These are phyloP conservation scores for Aquilaria malaccensis DNA, from an alignment of 345 rosid genomes.

Conservation along the genomic window DNA sequence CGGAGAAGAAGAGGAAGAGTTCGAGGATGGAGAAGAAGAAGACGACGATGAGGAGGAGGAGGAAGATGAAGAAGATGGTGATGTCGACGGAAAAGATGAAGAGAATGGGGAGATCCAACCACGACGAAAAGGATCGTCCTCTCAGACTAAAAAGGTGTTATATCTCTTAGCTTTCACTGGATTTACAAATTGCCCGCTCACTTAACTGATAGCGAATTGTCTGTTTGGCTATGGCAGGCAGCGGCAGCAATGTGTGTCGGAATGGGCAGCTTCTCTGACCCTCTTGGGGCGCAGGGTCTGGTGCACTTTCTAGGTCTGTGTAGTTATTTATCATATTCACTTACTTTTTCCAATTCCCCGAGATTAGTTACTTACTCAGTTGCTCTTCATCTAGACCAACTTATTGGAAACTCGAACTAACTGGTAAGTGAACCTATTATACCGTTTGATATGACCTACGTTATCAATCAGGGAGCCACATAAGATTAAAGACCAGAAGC, in stretches of 20 bases:
- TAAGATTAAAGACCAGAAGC: too few relatives aligned
- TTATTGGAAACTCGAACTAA: too few relatives aligned
- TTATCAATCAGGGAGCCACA: too few relatives aligned
- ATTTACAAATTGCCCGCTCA: not conserved
- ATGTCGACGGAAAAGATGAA: conserved; percentile 18
- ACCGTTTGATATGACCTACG: too few relatives aligned
- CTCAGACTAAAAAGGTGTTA: conserved; percentile 72
- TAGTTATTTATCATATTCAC: not conserved
- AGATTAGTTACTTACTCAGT: too few relatives aligned
- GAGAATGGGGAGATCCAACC: conserved; percentile 18
- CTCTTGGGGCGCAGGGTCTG: conserved; percentile 90
- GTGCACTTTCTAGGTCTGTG: conserved; percentile 89
- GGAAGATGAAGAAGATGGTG: conserved; percentile 7
- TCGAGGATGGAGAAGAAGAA: conserved; percentile 23
- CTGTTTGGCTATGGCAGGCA: conserved; percentile 41
- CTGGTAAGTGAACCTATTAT: too few relatives aligned
- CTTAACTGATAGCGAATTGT: not conserved
- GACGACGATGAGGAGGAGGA: conserved; percentile 27
- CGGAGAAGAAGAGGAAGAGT: conserved; percentile 19
- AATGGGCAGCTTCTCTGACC: conserved; percentile 96
- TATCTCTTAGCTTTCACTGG: not conserved
- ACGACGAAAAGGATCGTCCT: conserved; percentile 23
- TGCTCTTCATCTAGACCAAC: not conserved
- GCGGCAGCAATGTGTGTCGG: conserved; percentile 99
- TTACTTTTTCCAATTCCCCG: not conserved